Evolutionary conservation across 2,329 filamentous ascomycete species (phyloP).

Genomic region (Chaetomium olivaceum): DNA sequence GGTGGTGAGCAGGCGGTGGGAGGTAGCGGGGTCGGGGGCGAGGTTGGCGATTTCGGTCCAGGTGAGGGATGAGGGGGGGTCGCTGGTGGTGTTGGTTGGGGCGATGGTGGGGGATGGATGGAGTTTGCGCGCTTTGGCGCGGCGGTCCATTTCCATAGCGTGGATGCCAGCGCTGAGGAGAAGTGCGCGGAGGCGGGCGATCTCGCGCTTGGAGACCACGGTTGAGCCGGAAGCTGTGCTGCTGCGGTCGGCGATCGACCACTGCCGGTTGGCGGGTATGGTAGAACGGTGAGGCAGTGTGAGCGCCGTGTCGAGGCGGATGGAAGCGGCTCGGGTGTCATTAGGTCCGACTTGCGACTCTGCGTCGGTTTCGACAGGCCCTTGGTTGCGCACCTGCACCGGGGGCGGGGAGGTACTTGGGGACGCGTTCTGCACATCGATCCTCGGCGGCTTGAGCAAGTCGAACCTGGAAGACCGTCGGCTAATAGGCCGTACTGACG

Average conservation of each 20-base stretch:
- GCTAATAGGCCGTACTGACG: conserved; percentile 40
- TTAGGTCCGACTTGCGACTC: conserved; percentile 41
- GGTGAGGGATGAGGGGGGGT: neutral
- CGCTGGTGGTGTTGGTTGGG: conserved; percentile 21
- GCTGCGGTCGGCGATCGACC: conserved; percentile 52
- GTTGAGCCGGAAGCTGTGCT: conserved; percentile 38
- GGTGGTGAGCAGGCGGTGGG: conserved; percentile 37
- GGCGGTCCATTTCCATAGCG: conserved; percentile 74
- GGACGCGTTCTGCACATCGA: conserved; percentile 49
- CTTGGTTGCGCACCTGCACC: conserved; percentile 28
- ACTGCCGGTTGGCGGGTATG: conserved; percentile 43
- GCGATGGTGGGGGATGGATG: conserved; percentile 35
- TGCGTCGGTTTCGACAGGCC: conserved; percentile 43
- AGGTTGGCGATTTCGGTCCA: conserved; percentile 51
- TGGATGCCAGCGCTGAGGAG: conserved; percentile 87
- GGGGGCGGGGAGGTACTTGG: conserved; percentile 41
- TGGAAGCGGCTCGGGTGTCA: conserved; percentile 39
- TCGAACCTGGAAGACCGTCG: conserved; percentile 50
- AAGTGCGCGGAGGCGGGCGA: conserved; percentile 74
- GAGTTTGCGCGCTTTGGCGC: conserved; percentile 54
- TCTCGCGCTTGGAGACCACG: conserved; percentile 66
- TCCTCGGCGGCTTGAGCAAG: conserved; percentile 50
- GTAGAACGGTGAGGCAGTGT: conserved; percentile 33
- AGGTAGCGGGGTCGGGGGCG: conserved; percentile 39
- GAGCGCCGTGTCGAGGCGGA: conserved; percentile 40